Percentiles rank a stretch among this genome's conserved stretches.
Evolutionary conservation across 2,329 filamentous ascomycete genomes (phyloP).

Genomic region (Xylariaceae sp.): DNA sequence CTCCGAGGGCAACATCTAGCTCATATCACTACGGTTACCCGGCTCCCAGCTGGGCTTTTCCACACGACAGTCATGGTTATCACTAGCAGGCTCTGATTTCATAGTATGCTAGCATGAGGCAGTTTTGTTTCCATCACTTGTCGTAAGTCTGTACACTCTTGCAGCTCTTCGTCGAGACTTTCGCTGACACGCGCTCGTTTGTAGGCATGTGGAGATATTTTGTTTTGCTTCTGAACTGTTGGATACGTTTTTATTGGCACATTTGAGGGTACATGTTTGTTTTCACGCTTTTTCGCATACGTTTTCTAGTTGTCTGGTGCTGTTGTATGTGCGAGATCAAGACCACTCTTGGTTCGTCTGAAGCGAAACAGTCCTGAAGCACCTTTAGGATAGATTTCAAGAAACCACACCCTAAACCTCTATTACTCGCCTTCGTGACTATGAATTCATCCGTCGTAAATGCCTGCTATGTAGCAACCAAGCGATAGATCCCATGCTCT

Average conservation of each 20-base stretch:
- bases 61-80: conserved; percentile 25
- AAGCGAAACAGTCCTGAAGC: neutral
- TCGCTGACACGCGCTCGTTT: neutral
- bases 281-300: neutral
- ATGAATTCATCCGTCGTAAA: too few relatives aligned
- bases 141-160: conserved; percentile 8
- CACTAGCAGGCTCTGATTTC: conserved; percentile 15
- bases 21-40: conserved; percentile 26
- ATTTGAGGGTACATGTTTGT: neutral
- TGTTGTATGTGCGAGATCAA: neutral
- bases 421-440: too few relatives aligned
- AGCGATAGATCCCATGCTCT: too few relatives aligned
- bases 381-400: too few relatives aligned
- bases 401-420: too few relatives aligned
- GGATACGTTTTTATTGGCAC: neutral
- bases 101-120: neutral
- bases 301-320: too few relatives aligned
- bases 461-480: too few relatives aligned
- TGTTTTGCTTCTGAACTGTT: neutral
- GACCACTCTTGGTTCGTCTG: neutral
- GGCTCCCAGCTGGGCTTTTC: conserved; percentile 23
- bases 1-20: conserved; percentile 16
- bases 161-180: neutral
- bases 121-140: neutral
- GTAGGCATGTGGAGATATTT: neutral